phyloP scores from a whole-genome alignment of 352 stramenopile species.

The Globisporangium solare region DNA sequence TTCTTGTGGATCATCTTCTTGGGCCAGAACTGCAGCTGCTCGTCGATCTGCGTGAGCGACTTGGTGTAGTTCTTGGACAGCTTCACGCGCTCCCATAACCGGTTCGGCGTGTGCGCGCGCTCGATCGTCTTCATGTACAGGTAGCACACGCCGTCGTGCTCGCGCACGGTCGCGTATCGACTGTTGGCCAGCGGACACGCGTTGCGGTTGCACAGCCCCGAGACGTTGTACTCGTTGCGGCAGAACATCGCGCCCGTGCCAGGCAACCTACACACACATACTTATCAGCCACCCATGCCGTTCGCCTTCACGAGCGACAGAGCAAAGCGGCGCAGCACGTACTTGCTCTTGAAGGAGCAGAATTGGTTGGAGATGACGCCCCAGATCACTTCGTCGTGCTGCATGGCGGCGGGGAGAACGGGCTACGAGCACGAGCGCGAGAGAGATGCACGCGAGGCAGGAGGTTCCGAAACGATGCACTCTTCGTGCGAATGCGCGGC shows the following conservation, averaged over 20 bases:
- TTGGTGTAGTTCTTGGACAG: slow-evolving; percentile 97
- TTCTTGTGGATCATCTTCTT: slow-evolving; percentile 98
- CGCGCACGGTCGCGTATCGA: slow-evolving; percentile 97
- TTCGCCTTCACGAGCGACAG: not conserved
- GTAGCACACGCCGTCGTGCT: slow-evolving; percentile 94
- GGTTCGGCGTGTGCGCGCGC: slow-evolving; percentile 97
- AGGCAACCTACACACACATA: slow-evolving; percentile 26
- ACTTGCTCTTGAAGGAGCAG: slow-evolving; percentile 98
- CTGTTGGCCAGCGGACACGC: slow-evolving; percentile 97
- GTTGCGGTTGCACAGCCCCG: slow-evolving; percentile 95
- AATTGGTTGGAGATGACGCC: slow-evolving; percentile 98
- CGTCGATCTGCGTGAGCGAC: slow-evolving; percentile 92
- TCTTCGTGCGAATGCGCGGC: slow-evolving; percentile 3
- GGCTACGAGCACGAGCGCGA: not conserved
- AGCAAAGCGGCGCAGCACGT: slow-evolving; percentile 13
- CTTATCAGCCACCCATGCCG: not conserved
- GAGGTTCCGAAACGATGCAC: not conserved
- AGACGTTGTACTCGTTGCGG: slow-evolving; percentile 98
- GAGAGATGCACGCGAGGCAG: not conserved
- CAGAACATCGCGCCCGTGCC: slow-evolving; percentile 95
- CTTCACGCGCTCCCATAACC: slow-evolving; percentile 98
- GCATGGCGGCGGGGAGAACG: slow-evolving; percentile 47
- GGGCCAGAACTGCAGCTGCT: slow-evolving; percentile 97
- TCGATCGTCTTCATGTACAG: slow-evolving; percentile 99
- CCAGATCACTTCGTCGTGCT: slow-evolving; percentile 99